Percentiles rank a stretch among this genome's conserved stretches.
Evolutionary conservation across 1,284 basidiomycete genomes (phyloP).

Genomic region (Trametes sp.): DNA sequence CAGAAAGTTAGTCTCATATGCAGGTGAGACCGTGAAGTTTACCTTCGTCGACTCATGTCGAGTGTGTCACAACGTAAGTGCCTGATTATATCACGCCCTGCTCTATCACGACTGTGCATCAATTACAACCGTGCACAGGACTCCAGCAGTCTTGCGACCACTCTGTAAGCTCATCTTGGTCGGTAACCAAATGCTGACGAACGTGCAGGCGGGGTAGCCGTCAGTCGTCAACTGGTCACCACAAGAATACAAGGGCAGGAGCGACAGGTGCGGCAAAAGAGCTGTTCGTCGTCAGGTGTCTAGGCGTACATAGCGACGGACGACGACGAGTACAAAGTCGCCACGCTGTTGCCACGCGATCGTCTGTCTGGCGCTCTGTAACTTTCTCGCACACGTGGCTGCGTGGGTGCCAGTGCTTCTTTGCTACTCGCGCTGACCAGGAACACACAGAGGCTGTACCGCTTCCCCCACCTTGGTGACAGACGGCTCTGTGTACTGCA

Average conservation of each 20-base stretch:
- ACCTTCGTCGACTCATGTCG: too few relatives aligned
- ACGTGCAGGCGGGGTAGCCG: not conserved
- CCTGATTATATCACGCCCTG: too few relatives aligned
- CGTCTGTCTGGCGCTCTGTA: not conserved
- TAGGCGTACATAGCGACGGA: not conserved
- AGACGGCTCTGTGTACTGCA: too few relatives aligned
- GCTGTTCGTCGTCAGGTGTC: not conserved
- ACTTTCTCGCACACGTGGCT: constrained; percentile 1
- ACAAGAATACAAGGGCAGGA: not conserved
- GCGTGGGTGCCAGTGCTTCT: too few relatives aligned
- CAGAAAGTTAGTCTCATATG: too few relatives aligned
- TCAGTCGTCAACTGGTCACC: not conserved
- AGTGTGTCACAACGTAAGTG: too few relatives aligned
- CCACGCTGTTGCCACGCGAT: constrained; percentile 2
- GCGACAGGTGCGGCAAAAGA: not conserved
- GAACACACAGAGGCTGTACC: not conserved
- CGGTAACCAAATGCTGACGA: not conserved
- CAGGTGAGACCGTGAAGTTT: too few relatives aligned
- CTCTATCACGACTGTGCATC: too few relatives aligned
- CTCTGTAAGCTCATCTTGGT: not conserved
- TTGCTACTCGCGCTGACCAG: not conserved
- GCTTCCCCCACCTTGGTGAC: too few relatives aligned
- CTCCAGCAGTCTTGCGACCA: not conserved
- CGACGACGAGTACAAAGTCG: constrained; percentile 2
- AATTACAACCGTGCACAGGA: not conserved